Conservation (phyloP, 306 rosid genomes). For the Albizia julibrissin region DNA sequence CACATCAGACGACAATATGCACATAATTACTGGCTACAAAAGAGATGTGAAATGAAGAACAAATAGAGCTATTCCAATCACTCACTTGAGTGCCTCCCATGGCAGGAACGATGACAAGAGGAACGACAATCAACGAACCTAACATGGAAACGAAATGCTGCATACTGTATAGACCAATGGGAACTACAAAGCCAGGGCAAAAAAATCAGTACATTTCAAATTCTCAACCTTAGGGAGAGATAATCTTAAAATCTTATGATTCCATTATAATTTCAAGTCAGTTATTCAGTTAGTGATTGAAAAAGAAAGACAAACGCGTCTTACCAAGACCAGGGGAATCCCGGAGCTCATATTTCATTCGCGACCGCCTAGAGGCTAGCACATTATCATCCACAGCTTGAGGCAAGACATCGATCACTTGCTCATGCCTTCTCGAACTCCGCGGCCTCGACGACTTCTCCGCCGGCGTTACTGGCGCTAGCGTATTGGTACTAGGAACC, state of each 20-base stretch:
- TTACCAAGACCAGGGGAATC: constrained; percentile 94
- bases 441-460: constrained; percentile 49
- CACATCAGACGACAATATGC: constrained; percentile 53
- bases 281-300: neutral
- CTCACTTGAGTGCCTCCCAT: constrained; percentile 98
- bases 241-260: neutral
- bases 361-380: constrained; percentile 60
- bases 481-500: constrained; percentile 46
- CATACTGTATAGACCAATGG: constrained; percentile 80
- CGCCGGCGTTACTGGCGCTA: constrained; percentile 28
- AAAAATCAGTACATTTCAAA: constrained; percentile 16
- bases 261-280: neutral
- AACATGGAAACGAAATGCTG: constrained; percentile 86
- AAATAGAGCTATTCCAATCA: constrained; percentile 16
- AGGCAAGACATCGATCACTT: constrained; percentile 69
- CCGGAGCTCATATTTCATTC: constrained; percentile 86
- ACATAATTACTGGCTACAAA: constrained; percentile 24
- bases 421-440: constrained; percentile 54
- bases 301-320: neutral
- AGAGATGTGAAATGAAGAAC: neutral
- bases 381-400: constrained; percentile 65
- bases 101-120: constrained; percentile 93
- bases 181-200: constrained; percentile 53
- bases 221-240: neutral
- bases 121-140: constrained; percentile 88